Evolutionary conservation across 2,329 filamentous ascomycete genomes (phyloP).

Genomic region (Penicillium digitatum): DNA sequence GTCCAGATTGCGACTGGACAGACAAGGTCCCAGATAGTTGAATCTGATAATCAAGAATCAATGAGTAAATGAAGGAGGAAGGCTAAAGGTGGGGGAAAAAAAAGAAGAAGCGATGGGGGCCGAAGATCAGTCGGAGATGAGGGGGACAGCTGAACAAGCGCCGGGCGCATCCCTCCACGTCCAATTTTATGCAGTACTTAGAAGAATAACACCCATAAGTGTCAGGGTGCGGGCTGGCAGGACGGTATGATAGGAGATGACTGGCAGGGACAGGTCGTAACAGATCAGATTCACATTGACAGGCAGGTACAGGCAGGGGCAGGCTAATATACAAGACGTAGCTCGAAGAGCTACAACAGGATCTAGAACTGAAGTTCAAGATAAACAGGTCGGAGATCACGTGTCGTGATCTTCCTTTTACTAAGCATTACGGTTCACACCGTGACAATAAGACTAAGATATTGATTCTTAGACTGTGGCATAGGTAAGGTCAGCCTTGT

Average conservation of each 20-base stretch:
- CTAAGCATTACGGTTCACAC: too few species aligned
- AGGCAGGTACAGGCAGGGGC: too few species aligned
- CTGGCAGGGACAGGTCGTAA: too few species aligned
- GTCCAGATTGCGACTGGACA: not conserved
- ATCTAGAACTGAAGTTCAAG: too few species aligned
- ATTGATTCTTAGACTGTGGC: not conserved
- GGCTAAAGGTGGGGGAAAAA: not conserved
- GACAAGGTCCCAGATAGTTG: not conserved
- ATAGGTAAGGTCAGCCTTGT: constrained; percentile 1
- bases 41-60: not conserved
- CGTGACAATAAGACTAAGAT: not conserved
- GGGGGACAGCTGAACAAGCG: constrained; percentile 10
- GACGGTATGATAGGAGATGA: too few species aligned
- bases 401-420: too few species aligned
- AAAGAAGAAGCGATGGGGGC: constrained; percentile 1
- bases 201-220: not conserved
- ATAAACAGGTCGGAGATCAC: too few species aligned
- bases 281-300: too few species aligned
- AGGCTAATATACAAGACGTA: too few species aligned
- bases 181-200: not conserved
- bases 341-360: too few species aligned
- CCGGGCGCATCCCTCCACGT: constrained; percentile 8
- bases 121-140: constrained; percentile 10
- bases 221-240: too few species aligned
- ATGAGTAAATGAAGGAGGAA: not conserved